Percentiles rank a stretch among this genome's conserved stretches.
Conservation (phyloP, 176 grass and related monocot genomes). For the Cenchrus americanus region DNA sequence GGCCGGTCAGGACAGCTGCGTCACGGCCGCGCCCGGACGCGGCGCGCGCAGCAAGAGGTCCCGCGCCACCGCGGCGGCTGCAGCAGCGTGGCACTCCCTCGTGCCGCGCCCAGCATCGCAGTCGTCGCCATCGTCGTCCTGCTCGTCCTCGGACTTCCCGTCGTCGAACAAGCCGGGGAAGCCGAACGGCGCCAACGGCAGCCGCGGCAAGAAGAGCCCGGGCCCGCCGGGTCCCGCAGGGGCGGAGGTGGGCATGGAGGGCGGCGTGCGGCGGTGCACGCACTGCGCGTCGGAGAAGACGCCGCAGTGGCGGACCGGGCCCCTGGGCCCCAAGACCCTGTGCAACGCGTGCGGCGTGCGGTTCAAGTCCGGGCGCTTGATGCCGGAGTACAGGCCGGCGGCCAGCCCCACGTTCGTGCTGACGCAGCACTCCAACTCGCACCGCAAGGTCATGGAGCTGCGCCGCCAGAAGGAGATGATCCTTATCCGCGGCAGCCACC, state of each 20-base stretch:
- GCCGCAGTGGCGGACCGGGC: constrained; percentile 97
- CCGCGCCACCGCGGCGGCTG: constrained; percentile 41
- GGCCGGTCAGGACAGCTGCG: constrained; percentile 56
- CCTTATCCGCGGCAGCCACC: constrained; percentile 62
- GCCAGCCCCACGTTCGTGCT: constrained; percentile 94
- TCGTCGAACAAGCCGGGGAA: constrained; percentile 46
- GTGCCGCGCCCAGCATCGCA: constrained; percentile 48
- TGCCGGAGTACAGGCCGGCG: constrained; percentile 95
- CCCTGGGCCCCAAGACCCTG: constrained; percentile 92
- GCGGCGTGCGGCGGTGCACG: constrained; percentile 84
- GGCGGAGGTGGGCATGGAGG: constrained; percentile 57
- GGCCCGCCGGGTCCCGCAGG: not conserved
- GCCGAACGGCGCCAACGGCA: constrained; percentile 18
- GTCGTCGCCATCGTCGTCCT: constrained; percentile 78
- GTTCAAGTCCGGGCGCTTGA: constrained; percentile 86
- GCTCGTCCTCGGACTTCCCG: constrained; percentile 90
- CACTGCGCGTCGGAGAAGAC: constrained; percentile 99
- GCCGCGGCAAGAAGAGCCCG: constrained; percentile 55
- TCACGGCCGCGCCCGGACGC: constrained; percentile 52
- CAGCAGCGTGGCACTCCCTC: constrained; percentile 75
- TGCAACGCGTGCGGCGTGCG: constrained; percentile 99
- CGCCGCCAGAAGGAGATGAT: constrained; percentile 95
- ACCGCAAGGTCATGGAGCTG: constrained; percentile 99
- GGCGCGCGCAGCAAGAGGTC: constrained; percentile 78
- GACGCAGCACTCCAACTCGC: constrained; percentile 99